Base-by-base conservation (phyloP, 306 rosid species). In the Trifolium pratense region DNA sequence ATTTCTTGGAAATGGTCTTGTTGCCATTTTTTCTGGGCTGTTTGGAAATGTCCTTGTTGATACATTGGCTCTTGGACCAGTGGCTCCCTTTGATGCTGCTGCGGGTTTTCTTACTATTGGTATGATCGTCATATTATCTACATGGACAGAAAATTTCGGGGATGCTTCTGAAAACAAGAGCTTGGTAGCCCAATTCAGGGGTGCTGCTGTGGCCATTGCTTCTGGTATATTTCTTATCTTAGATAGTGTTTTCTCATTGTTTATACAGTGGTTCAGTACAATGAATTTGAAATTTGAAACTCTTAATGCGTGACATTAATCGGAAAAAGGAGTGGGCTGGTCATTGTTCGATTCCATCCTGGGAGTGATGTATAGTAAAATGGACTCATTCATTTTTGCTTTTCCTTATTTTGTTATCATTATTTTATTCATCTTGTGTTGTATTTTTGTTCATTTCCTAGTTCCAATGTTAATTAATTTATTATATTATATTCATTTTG, bases 21-120 rank as follows among this genome's bases (percentile, higher is more conserved):
- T 89, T 69, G 99, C 97, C 77, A 95, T 95, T 73, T 53, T 91
- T 45, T 29, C 97, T 80, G 99, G 97, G 21, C 81, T 95, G 77
- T 84, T 95, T 83, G 97, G 97, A 70, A 95, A 95, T 81, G 83
- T 95, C 60, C 90, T 95, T 70, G 99, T 92, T 42, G 89, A 90
- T 83, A 75, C 90, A 16, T 73, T 95, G 80, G 78, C 84, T 81
- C 91, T 90, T 61, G 97, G 99, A 78, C 97, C 97, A 9, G 97
- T 95, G 72, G 90, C 99, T 32, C 99, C 99, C 79, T 91, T 95
- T 80, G 99, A 95, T 76, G 99, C 97, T 66, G 99, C 99, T 80
- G 85, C 97, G 7, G 92, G 97, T 86, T 91, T 95, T 82, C 91
- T 91, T 71, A 96, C 96, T 46, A 84, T 92, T 79, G 97, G 99